phyloP scores from a whole-genome alignment of 352 stramenopile genomes.

The Globisporangium polare region DNA sequence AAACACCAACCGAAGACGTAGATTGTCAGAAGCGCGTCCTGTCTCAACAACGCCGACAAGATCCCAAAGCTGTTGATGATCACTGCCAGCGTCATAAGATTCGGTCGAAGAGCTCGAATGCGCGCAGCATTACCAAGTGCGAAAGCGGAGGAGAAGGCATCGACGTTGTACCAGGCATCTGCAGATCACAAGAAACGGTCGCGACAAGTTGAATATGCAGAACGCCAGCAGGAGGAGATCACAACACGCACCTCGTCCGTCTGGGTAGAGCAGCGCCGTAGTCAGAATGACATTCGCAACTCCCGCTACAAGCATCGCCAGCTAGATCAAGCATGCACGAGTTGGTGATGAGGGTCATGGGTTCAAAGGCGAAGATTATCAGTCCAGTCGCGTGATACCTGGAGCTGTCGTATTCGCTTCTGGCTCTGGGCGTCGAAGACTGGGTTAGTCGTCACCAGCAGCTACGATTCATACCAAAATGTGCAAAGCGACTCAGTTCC shows the following conservation, averaged over 20 bases:
- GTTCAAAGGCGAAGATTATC: neutral
- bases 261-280: slow-evolving; percentile 24
- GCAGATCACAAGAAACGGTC: neutral
- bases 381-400: slow-evolving; percentile 17
- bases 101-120: slow-evolving; percentile 24
- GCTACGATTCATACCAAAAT: slow-evolving; percentile 6
- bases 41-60: slow-evolving; percentile 16
- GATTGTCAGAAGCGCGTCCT: slow-evolving; percentile 32
- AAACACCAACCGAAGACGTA: slow-evolving; percentile 39
- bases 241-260: slow-evolving; percentile 19
- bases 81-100: slow-evolving; percentile 27
- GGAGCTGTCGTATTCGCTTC: slow-evolving; percentile 29
- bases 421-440: slow-evolving; percentile 29
- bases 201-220: neutral
- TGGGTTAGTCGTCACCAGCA: slow-evolving; percentile 44
- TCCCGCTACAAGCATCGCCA: slow-evolving; percentile 17
- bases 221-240: neutral
- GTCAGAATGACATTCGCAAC: slow-evolving; percentile 24
- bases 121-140: slow-evolving; percentile 23
- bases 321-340: neutral
- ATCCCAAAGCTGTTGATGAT: slow-evolving; percentile 32
- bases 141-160: slow-evolving; percentile 28
- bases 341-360: neutral
- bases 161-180: slow-evolving; percentile 54
- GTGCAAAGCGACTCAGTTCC: neutral